phyloP scores from a whole-genome alignment of 805 yeast species.

The Candida pseudofarinosa region DNA sequence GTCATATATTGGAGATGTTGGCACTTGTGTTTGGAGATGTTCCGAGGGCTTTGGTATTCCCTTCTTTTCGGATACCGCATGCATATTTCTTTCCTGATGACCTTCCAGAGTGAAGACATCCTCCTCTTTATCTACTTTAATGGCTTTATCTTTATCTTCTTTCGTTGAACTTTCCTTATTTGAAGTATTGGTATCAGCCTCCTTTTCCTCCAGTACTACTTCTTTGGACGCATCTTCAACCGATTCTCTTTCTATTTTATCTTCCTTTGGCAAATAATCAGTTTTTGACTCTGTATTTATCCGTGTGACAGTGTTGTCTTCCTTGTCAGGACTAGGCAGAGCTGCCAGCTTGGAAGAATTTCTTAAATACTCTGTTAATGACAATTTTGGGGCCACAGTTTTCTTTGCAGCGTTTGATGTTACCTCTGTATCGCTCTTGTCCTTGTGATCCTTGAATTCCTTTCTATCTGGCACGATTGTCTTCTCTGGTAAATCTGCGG shows the following conservation, averaged over 20 bases:
- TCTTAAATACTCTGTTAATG: not conserved
- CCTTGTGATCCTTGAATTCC: not conserved
- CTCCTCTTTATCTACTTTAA: not conserved
- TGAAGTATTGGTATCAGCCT: not conserved
- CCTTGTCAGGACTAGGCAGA: not conserved
- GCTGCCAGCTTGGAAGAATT: not conserved
- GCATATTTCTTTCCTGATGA: no score
- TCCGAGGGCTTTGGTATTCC: not conserved
- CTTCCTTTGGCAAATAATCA: not conserved
- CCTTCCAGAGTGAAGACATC: not conserved
- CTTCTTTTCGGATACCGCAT: no score
- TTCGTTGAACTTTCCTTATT: not conserved
- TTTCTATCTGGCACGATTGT: not conserved
- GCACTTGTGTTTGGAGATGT: not conserved
- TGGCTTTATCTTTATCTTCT: not conserved
- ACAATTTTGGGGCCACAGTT: not conserved
- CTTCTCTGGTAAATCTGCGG: not conserved
- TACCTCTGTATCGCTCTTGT: not conserved
- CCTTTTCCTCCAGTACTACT: not conserved
- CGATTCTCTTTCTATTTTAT: not conserved
- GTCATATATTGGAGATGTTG: conserved; percentile 1
- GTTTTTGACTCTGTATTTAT: not conserved
- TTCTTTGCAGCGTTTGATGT: not conserved
- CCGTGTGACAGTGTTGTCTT: not conserved
- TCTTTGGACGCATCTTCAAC: not conserved